Percentiles rank a stretch among this genome's conserved stretches.
Evolutionary conservation across 306 rosid species (phyloP).

Genomic region (Hippophae rhamnoides): DNA sequence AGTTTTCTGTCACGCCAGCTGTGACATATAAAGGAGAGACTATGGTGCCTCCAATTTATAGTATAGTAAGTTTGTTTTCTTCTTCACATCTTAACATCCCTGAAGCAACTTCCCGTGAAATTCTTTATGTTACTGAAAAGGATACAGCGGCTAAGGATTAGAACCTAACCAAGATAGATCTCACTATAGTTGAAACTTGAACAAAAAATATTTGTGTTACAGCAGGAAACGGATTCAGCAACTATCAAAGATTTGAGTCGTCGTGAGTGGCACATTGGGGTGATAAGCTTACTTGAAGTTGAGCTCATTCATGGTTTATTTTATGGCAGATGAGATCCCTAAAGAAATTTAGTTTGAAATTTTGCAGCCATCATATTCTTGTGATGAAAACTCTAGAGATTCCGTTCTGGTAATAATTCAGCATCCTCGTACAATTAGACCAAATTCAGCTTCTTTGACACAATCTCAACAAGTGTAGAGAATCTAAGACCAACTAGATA

Average conservation of each 20-base stretch:
- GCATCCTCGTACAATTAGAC: slow-evolving; percentile 52
- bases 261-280: slow-evolving; percentile 84
- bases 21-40: slow-evolving; percentile 43
- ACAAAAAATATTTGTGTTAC: slow-evolving; percentile 12
- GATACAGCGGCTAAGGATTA: too few relatives aligned
- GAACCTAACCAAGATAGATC: too few relatives aligned
- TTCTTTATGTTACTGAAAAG: neutral
- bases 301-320: too few relatives aligned
- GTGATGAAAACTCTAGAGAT: slow-evolving; percentile 32
- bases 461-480: too few relatives aligned
- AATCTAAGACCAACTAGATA: too few relatives aligned
- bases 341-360: slow-evolving; percentile 1
- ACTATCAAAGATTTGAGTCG: slow-evolving; percentile 65
- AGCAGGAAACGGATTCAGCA: slow-evolving; percentile 88
- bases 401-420: slow-evolving; percentile 72
- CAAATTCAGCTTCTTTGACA: slow-evolving; percentile 4
- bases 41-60: slow-evolving; percentile 67
- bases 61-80: slow-evolving; percentile 46
- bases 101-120: neutral
- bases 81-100: neutral
- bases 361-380: slow-evolving; percentile 36
- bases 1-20: slow-evolving; percentile 80
- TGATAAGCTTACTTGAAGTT: slow-evolving; percentile 36
- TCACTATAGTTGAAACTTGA: slow-evolving; percentile 11
- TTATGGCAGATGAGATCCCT: neutral